These are phyloP conservation scores for Malus hybrid DNA, from an alignment of 331 rosid genomes.

Conservation along the genomic window DNA sequence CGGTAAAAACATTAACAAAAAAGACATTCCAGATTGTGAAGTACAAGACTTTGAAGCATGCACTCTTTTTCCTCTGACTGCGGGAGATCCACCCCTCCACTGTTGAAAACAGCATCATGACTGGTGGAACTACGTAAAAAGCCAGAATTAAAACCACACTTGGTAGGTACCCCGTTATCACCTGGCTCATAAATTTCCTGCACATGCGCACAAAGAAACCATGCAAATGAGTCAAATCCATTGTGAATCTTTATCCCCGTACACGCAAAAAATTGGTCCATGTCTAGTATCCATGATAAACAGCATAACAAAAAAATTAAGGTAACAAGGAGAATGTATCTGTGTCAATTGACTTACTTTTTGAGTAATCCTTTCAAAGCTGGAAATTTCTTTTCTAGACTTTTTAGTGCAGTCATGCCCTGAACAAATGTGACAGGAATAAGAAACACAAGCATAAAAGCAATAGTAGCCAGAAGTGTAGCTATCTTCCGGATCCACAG, in stretches of 20 bases:
- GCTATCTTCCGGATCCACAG: conserved; percentile 89
- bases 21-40: conserved; percentile 96
- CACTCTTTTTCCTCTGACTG: conserved; percentile 82
- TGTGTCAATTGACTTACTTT: conserved; percentile 40
- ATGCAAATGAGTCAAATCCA: not conserved
- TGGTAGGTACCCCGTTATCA: conserved; percentile 92
- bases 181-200: conserved; percentile 60
- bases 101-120: conserved; percentile 69
- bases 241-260: not conserved
- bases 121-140: conserved; percentile 62
- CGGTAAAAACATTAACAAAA: conserved; percentile 78
- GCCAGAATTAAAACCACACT: conserved; percentile 75
- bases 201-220: conserved; percentile 14
- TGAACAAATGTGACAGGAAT: conserved; percentile 78
- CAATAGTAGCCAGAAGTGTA: conserved; percentile 50
- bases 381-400: conserved; percentile 61
- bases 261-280: not conserved
- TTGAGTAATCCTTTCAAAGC: conserved; percentile 53
- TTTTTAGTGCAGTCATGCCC: conserved; percentile 78
- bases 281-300: not conserved
- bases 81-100: conserved; percentile 88
- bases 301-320: not conserved
- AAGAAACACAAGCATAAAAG: conserved; percentile 70
- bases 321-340: not conserved
- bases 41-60: conserved; percentile 80